A percentile compares a stretch with the other conserved stretches of the same genome.
Evolutionary conservation across 2,329 filamentous ascomycete genomes (phyloP).

Genomic region (Colletotrichum costaricense): DNA sequence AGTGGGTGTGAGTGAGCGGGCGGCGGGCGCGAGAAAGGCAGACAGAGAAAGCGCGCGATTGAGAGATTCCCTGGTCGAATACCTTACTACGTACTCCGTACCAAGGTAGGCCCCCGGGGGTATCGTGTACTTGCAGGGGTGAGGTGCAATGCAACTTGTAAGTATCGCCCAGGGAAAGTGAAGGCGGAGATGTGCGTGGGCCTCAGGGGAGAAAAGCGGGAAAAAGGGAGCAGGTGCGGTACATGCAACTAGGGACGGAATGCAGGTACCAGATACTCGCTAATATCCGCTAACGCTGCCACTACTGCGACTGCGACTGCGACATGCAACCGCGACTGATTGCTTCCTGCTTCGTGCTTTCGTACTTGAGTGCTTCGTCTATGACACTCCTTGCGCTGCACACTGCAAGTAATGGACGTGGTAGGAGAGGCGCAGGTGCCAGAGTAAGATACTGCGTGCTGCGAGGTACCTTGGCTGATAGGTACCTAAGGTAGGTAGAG

Average conservation of each 20-base stretch:
- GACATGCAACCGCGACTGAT: slow-evolving; percentile 7
- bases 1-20: background rate
- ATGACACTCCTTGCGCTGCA: background rate
- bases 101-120: slow-evolving; percentile 11
- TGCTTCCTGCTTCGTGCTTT: background rate
- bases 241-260: slow-evolving; percentile 28
- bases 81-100: no score
- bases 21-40: background rate
- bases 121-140: slow-evolving; percentile 36
- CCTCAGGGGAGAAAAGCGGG: slow-evolving; percentile 25
- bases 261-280: slow-evolving; percentile 35
- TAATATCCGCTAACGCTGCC: slow-evolving; percentile 32
- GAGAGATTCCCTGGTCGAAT: background rate
- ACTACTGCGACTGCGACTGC: slow-evolving; percentile 11
- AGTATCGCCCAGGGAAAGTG: slow-evolving; percentile 32
- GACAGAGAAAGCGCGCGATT: background rate
- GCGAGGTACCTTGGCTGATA: background rate
- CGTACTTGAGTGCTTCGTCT: background rate
- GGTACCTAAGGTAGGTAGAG: background rate
- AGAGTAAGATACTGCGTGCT: background rate
- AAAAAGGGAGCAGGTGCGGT: slow-evolving; percentile 29
- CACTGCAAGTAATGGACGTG: background rate
- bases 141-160: slow-evolving; percentile 25
- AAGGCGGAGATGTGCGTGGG: slow-evolving; percentile 35
- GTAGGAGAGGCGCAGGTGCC: slow-evolving; percentile 8